Evolutionary conservation across 164 flowering plant species (phyloP).

Genomic region (Platanus orientalis): DNA sequence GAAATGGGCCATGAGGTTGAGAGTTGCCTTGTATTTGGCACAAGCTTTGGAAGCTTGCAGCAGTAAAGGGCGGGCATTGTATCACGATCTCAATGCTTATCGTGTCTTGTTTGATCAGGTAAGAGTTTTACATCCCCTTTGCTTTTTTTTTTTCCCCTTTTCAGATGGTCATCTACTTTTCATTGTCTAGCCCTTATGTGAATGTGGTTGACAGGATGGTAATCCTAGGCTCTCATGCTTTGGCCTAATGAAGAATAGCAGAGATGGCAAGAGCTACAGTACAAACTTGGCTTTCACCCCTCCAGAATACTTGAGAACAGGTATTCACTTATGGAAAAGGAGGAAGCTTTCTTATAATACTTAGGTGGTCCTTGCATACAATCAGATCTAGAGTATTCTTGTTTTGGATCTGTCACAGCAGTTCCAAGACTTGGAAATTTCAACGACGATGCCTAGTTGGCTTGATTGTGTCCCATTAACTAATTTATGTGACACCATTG

Average conservation of each 20-base stretch:
- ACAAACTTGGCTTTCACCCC: constrained; percentile 76
- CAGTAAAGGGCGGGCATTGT: constrained; percentile 76
- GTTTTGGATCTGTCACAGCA: background rate
- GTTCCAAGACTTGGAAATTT: constrained; percentile 12
- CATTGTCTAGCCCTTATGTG: constrained; percentile 6
- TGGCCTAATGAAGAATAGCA: constrained; percentile 68
- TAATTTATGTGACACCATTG: too few relatives aligned
- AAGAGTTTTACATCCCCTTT: background rate
- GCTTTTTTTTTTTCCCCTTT: background rate
- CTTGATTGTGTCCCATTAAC: too few relatives aligned
- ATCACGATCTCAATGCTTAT: constrained; percentile 95
- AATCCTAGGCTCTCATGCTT: constrained; percentile 69
- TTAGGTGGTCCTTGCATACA: too few relatives aligned
- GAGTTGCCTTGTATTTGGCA: constrained; percentile 9
- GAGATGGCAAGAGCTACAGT: constrained; percentile 74
- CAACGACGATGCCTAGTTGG: too few relatives aligned
- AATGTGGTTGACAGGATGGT: constrained; percentile 37
- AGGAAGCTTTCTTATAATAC: too few relatives aligned
- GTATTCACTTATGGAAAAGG: too few relatives aligned
- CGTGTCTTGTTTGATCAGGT: constrained; percentile 69
- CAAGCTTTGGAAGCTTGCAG: constrained; percentile 40
- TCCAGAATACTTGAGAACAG: constrained; percentile 66
- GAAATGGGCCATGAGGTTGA: constrained; percentile 97
- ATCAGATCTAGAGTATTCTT: background rate
- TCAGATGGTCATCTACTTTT: background rate